Evolutionary conservation across 768 basidiomycete genomes (phyloP).

Genomic region (Leucocoprinus birnbaumii): DNA sequence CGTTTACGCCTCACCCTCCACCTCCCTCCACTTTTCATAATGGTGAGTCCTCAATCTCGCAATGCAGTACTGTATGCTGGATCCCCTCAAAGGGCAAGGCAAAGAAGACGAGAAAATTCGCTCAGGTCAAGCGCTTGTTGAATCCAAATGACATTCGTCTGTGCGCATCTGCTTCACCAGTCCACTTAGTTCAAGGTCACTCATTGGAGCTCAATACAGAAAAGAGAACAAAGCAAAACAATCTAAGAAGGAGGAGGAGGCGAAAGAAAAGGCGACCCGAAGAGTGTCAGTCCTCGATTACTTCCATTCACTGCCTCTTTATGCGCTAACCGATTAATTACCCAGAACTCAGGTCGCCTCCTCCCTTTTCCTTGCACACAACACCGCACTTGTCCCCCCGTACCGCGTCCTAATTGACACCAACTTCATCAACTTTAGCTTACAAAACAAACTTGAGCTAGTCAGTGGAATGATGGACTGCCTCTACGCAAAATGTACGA

Average conservation of each 20-base stretch:
- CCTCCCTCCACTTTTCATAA: no score
- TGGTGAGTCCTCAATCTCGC: background rate
- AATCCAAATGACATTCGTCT: constrained; percentile 92
- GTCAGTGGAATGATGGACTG: constrained; percentile 99
- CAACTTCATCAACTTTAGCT: constrained; percentile 98
- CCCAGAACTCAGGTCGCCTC: constrained; percentile 82
- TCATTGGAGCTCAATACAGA: constrained; percentile 36
- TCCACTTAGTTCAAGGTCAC: constrained; percentile 11
- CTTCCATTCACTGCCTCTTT: background rate
- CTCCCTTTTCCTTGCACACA: constrained; percentile 92
- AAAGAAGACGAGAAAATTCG: constrained; percentile 94
- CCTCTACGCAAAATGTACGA: constrained; percentile 90
- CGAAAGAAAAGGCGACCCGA: constrained; percentile 73
- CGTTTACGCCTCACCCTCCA: background rate
- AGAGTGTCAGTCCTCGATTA: constrained; percentile 60
- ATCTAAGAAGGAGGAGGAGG: constrained; percentile 78
- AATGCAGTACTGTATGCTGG: background rate
- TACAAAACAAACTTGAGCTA: constrained; percentile 97
- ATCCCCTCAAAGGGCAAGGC: constrained; percentile 65
- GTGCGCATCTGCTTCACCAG: constrained; percentile 33
- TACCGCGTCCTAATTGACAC: constrained; percentile 98
- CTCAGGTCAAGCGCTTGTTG: constrained; percentile 87
- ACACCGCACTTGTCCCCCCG: constrained; percentile 92
- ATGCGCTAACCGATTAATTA: background rate
- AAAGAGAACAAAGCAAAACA: constrained; percentile 94